phyloP scores from a whole-genome alignment of 2,329 filamentous ascomycete species.

The Ustilaginoidea virens region DNA sequence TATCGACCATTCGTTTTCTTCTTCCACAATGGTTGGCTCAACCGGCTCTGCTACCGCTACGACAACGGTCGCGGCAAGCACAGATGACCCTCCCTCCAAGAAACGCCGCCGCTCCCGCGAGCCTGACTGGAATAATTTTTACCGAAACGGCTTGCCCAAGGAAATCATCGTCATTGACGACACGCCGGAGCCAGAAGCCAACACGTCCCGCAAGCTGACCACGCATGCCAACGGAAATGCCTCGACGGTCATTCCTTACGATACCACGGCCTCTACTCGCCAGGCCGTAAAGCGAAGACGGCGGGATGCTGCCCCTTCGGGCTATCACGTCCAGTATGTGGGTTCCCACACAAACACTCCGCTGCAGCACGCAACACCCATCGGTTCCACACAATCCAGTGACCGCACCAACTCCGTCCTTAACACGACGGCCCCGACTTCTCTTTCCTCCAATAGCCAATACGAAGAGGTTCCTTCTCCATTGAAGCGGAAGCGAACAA shows the following conservation, averaged over 20 bases:
- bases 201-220: conserved; percentile 23
- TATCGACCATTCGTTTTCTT: conserved; percentile 8
- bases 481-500: conserved; percentile 73
- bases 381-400: conserved; percentile 61
- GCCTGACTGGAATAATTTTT: conserved; percentile 68
- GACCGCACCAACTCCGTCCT: conserved; percentile 69
- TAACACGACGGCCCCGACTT: conserved; percentile 81
- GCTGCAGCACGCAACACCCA: conserved; percentile 48
- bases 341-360: conserved; percentile 58
- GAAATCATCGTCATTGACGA: conserved; percentile 79
- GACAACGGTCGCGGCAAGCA: conserved; percentile 11
- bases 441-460: conserved; percentile 44
- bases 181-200: conserved; percentile 41
- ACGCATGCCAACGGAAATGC: conserved; percentile 13
- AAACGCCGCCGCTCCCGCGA: conserved; percentile 45
- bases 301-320: conserved; percentile 45
- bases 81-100: conserved; percentile 16
- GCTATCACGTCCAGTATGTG: conserved; percentile 59
- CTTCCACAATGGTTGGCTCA: no score
- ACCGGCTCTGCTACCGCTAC: conserved; percentile 4
- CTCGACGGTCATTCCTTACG: conserved; percentile 11
- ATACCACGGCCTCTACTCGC: conserved; percentile 12
- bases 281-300: conserved; percentile 62
- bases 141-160: conserved; percentile 68
- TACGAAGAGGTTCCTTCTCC: conserved; percentile 55